Conservation (phyloP, 495 filamentous ascomycete species). For the Aspergillus egyptiacus region DNA sequence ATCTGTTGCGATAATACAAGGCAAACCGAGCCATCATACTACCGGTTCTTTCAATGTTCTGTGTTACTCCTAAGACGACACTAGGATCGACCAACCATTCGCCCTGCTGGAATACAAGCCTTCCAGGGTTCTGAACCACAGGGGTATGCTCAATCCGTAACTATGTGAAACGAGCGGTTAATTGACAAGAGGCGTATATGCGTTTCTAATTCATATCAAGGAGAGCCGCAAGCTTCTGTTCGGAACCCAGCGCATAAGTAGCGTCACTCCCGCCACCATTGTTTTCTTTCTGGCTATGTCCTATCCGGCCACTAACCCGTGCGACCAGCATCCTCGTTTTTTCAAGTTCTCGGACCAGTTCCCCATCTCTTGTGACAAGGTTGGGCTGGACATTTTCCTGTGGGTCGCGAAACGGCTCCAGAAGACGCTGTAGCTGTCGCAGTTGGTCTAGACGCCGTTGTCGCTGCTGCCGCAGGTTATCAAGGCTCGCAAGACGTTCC, state of each 20-base stretch:
- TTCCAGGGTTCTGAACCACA: background rate
- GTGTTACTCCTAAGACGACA: slow-evolving; percentile 9
- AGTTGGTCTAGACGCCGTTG: slow-evolving; percentile 52
- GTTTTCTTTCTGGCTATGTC: slow-evolving; percentile 27
- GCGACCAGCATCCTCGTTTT: slow-evolving; percentile 71
- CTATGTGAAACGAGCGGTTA: background rate
- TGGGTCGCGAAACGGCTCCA: slow-evolving; percentile 54
- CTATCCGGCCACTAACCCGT: slow-evolving; percentile 59
- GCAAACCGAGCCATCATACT: background rate
- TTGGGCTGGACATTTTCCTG: slow-evolving; percentile 66
- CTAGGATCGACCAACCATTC: background rate
- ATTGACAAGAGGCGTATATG: background rate
- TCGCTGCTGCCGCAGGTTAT: slow-evolving; percentile 46
- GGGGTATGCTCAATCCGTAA: background rate
- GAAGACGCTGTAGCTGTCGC: slow-evolving; percentile 48
- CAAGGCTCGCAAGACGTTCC: slow-evolving; percentile 45
- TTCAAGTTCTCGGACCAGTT: slow-evolving; percentile 65
- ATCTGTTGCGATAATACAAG: background rate
- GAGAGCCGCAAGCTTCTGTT: slow-evolving; percentile 32
- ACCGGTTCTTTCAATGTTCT: background rate
- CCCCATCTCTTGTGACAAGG: slow-evolving; percentile 66
- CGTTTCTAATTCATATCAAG: slow-evolving; percentile 28
- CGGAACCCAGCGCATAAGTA: slow-evolving; percentile 27
- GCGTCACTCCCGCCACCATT: slow-evolving; percentile 12
- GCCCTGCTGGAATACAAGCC: too few species aligned